Conservation (phyloP, 257 asterid genomes). For the Solanum appendiculatum region DNA sequence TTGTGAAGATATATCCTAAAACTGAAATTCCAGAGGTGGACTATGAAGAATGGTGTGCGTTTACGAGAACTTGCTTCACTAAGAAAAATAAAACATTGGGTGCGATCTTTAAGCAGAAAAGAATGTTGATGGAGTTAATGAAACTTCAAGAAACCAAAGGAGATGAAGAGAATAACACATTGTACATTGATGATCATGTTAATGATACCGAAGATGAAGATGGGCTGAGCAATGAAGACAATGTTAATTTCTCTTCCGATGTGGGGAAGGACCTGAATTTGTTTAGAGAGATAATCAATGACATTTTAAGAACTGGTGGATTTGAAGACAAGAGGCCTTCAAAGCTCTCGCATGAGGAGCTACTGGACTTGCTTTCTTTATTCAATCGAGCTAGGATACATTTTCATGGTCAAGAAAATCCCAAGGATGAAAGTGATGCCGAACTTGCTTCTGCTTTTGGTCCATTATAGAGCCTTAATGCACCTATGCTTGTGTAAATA, state of each 20-base stretch:
- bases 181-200: not conserved
- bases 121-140: slow-evolving; percentile 62
- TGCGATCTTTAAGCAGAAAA: slow-evolving; percentile 82
- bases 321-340: slow-evolving; percentile 76
- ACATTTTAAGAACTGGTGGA: slow-evolving; percentile 38
- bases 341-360: slow-evolving; percentile 57
- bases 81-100: slow-evolving; percentile 87
- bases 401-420: slow-evolving; percentile 40
- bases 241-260: not conserved
- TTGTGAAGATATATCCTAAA: slow-evolving; percentile 62
- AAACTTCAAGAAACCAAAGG: slow-evolving; percentile 16
- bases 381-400: slow-evolving; percentile 62
- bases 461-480: slow-evolving; percentile 7
- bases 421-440: slow-evolving; percentile 13
- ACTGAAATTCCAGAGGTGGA: slow-evolving; percentile 45
- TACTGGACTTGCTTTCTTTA: slow-evolving; percentile 38
- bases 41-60: slow-evolving; percentile 81
- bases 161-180: not conserved
- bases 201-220: slow-evolving; percentile 20
- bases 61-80: slow-evolving; percentile 71
- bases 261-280: slow-evolving; percentile 11
- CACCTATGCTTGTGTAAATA: not conserved
- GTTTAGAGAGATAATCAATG: slow-evolving; percentile 38
- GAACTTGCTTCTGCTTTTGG: slow-evolving; percentile 3
- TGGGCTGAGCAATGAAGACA: slow-evolving; percentile 1